A percentile compares a stretch with the other conserved stretches of the same genome.
These are phyloP conservation scores for Tylopilus sp. DNA, from an alignment of 1,284 basidiomycete species.

Conservation along the genomic window DNA sequence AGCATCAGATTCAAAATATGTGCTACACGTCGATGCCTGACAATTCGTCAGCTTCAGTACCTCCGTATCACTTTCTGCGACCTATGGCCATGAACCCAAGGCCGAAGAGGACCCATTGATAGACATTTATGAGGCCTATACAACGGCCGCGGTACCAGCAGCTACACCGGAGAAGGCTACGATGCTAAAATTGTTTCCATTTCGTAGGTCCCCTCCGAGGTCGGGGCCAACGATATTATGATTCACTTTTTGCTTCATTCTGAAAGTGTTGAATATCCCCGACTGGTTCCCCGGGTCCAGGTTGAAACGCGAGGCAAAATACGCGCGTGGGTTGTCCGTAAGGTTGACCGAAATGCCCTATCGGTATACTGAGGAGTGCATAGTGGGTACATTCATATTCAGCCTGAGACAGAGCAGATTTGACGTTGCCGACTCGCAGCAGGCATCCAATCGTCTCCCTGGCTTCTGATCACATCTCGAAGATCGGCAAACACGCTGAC, in stretches of 20 bases:
- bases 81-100: constrained; percentile 28
- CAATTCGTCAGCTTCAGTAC: constrained; percentile 7
- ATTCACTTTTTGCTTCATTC: too few species aligned
- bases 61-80: constrained; percentile 17
- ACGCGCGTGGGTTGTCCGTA: too few species aligned
- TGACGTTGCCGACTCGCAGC: neutral
- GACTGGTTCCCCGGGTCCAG: too few species aligned
- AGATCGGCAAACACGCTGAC: constrained; percentile 16
- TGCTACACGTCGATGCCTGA: neutral
- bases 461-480: constrained; percentile 27
- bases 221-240: too few species aligned
- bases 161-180: constrained; percentile 13
- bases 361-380: too few species aligned
- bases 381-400: too few species aligned
- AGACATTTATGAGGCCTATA: neutral
- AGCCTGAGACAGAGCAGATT: too few species aligned
- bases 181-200: constrained; percentile 28
- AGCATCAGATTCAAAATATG: neutral
- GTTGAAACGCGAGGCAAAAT: too few species aligned
- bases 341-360: too few species aligned
- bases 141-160: neutral
- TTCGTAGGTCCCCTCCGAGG: constrained; percentile 18
- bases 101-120: constrained; percentile 21
- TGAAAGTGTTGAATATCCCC: too few species aligned
- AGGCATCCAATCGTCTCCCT: constrained; percentile 10